These are phyloP conservation scores for Neofusicoccum parvum DNA, from an alignment of 2,329 filamentous ascomycete genomes.

Conservation along the genomic window DNA sequence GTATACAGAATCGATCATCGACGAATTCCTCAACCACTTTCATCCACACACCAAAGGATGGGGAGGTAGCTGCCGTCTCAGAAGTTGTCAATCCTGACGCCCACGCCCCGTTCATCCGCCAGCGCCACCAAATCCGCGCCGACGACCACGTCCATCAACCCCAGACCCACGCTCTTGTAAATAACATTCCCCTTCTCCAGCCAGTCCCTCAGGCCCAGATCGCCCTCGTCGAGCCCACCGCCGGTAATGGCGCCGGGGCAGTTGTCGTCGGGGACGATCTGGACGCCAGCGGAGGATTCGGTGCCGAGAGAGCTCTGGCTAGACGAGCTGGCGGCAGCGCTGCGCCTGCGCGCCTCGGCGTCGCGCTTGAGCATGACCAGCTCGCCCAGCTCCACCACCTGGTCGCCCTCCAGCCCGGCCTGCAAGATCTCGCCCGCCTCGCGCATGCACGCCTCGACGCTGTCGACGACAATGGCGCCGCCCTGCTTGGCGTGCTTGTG, in stretches of 20 bases:
- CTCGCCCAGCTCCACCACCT: constrained; percentile 87
- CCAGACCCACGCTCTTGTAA: constrained; percentile 70
- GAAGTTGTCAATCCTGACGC: constrained; percentile 55
- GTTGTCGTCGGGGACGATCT: constrained; percentile 26
- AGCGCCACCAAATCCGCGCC: constrained; percentile 60
- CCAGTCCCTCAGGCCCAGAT: constrained; percentile 57
- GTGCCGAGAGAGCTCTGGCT: constrained; percentile 25
- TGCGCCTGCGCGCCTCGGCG: constrained; percentile 41
- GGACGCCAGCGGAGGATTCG: constrained; percentile 27
- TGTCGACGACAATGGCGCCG: constrained; percentile 65
- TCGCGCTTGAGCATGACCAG: constrained; percentile 66
- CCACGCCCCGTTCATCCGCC: constrained; percentile 58
- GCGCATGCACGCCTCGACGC: constrained; percentile 74
- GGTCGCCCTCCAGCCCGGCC: constrained; percentile 69
- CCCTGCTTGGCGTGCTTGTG: constrained; percentile 65
- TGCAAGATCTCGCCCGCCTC: constrained; percentile 87
- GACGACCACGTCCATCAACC: constrained; percentile 69
- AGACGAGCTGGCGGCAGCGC: constrained; percentile 22
- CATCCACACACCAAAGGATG: neutral
- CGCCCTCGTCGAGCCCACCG: constrained; percentile 37
- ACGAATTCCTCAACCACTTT: too few relatives aligned
- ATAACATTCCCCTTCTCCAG: constrained; percentile 65
- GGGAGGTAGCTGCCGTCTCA: constrained; percentile 23
- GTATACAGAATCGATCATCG: too few relatives aligned
- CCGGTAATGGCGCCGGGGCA: constrained; percentile 29